phyloP scores from a whole-genome alignment of 306 rosid genomes.

The Malus asiatica region DNA sequence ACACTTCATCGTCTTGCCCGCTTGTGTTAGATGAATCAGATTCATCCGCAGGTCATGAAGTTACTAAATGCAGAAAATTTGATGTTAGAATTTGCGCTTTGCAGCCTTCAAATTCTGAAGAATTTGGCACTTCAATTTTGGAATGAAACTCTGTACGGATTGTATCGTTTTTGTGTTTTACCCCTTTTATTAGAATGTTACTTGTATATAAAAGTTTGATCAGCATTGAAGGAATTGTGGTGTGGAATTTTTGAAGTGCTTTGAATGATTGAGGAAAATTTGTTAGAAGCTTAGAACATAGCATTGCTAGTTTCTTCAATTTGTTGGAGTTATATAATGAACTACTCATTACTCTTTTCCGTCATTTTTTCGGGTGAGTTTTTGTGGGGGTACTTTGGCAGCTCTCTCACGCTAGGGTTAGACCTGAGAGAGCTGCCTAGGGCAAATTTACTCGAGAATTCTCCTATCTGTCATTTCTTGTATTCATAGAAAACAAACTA shows the following conservation, averaged over 20 bases:
- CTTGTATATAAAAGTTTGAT: conserved; percentile 18
- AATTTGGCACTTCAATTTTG: conserved; percentile 23
- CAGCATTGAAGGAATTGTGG: not conserved
- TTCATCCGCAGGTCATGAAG: conserved; percentile 34
- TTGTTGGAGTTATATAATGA: not conserved
- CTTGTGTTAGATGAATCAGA: conserved; percentile 35
- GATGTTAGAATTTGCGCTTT: conserved; percentile 67
- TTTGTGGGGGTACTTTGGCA: too few species aligned
- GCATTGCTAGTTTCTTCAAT: not conserved
- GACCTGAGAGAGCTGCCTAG: too few species aligned
- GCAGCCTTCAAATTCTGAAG: conserved; percentile 70
- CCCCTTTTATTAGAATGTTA: not conserved
- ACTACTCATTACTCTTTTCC: too few species aligned
- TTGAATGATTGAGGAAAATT: conserved; percentile 12
- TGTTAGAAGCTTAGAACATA: not conserved
- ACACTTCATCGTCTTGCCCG: conserved; percentile 30
- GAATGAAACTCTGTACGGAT: conserved; percentile 16
- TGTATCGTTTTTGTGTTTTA: conserved; percentile 16
- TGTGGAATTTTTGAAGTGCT: conserved; percentile 18
- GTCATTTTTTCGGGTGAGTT: too few species aligned
- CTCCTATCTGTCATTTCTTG: too few species aligned
- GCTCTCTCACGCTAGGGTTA: too few species aligned
- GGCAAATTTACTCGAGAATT: too few species aligned
- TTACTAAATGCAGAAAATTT: conserved; percentile 38
- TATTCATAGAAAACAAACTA: too few species aligned